Conservation (phyloP, 805 yeast species). For the Nakazawaea laoshanensis region DNA sequence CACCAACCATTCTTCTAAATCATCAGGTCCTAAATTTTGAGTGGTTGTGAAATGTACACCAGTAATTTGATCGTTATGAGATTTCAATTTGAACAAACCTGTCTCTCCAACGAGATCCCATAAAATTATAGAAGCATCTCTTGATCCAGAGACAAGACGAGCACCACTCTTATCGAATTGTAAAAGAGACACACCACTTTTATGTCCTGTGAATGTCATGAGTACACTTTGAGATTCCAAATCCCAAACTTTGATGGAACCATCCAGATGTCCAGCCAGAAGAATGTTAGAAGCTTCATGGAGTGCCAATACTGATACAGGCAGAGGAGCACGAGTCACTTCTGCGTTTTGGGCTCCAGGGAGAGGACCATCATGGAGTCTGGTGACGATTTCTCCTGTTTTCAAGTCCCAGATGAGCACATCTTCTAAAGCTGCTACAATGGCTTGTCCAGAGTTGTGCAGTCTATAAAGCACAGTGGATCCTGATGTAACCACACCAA, state of each 20-base stretch:
- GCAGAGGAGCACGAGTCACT: conserved; percentile 53
- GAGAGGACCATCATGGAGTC: conserved; percentile 55
- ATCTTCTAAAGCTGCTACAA: conserved; percentile 81
- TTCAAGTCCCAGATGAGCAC: conserved; percentile 87
- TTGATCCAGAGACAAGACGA: conserved; percentile 75
- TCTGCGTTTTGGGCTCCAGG: conserved; percentile 67
- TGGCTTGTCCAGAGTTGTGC: conserved; percentile 55
- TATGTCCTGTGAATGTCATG: conserved; percentile 87
- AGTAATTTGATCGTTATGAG: conserved; percentile 86
- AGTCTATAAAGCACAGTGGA: conserved; percentile 68
- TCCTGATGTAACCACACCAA: conserved; percentile 81
- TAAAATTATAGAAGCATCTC: conserved; percentile 73
- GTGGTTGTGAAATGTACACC: conserved; percentile 47
- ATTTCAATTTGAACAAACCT: conserved; percentile 78
- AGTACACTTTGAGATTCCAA: conserved; percentile 67
- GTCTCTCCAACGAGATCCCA: conserved; percentile 96
- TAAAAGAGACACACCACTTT: conserved; percentile 62
- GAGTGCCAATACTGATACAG: conserved; percentile 51
- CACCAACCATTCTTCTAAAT: conserved; percentile 63
- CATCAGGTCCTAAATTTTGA: conserved; percentile 28
- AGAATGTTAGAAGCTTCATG: conserved; percentile 57
- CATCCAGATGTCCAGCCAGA: conserved; percentile 89
- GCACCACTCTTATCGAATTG: conserved; percentile 79
- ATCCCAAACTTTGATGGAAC: conserved; percentile 90
- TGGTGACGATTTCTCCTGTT: conserved; percentile 63